phyloP scores from a whole-genome alignment of 2,329 filamentous ascomycete species.

The Colletotrichum higginsianum region DNA sequence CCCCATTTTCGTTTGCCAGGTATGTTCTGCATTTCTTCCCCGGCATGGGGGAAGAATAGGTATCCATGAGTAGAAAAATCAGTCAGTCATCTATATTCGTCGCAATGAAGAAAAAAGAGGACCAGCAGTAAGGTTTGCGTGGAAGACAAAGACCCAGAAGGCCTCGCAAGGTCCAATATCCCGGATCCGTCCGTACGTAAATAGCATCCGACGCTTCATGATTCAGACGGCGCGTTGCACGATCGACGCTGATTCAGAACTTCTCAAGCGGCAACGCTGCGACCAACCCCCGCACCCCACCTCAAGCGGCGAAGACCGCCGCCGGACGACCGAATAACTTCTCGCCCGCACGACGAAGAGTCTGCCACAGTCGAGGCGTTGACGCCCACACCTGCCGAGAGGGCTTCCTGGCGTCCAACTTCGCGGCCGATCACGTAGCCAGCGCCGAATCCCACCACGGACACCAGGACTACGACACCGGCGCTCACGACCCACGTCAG shows the following conservation, averaged over 20 bases:
- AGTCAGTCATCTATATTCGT: slow-evolving; percentile 35
- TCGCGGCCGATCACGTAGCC: slow-evolving; percentile 79
- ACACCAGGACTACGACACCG: slow-evolving; percentile 77
- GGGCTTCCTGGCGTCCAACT: slow-evolving; percentile 73
- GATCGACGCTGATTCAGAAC: slow-evolving; percentile 23
- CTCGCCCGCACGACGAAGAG: slow-evolving; percentile 65
- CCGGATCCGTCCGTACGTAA: slow-evolving; percentile 34
- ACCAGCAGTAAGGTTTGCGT: background rate
- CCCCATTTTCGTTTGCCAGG: slow-evolving; percentile 35
- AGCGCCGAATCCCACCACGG: slow-evolving; percentile 78
- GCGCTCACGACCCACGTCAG: slow-evolving; percentile 77
- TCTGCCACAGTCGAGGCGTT: slow-evolving; percentile 60
- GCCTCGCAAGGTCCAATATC: slow-evolving; percentile 2
- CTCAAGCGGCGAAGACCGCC: slow-evolving; percentile 67
- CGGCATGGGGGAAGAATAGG: slow-evolving; percentile 21
- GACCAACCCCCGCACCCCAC: slow-evolving; percentile 66
- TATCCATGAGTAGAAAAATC: slow-evolving; percentile 29
- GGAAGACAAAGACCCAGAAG: background rate
- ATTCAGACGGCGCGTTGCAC: slow-evolving; percentile 26
- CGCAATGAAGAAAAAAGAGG: slow-evolving; percentile 13
- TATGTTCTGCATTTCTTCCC: slow-evolving; percentile 28
- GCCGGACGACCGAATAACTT: slow-evolving; percentile 67
- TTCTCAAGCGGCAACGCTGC: slow-evolving; percentile 63
- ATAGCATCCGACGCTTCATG: slow-evolving; percentile 39
- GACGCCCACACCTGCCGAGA: slow-evolving; percentile 59